Conservation (phyloP, 805 yeast species). For the Pichia deserticola region DNA sequence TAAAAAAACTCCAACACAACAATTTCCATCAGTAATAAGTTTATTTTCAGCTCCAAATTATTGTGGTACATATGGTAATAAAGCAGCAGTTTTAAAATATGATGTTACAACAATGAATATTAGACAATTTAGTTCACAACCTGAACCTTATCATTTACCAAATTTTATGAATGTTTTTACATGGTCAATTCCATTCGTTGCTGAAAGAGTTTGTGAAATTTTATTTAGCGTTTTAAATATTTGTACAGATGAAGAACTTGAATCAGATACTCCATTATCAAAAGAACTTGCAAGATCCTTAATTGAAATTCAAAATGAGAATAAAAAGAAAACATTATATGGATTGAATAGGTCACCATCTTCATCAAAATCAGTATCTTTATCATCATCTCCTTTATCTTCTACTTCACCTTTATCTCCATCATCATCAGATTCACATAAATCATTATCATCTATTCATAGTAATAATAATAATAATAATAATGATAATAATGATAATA, state of each 20-base stretch:
- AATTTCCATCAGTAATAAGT: slow-evolving; percentile 85
- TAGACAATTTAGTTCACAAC: slow-evolving; percentile 84
- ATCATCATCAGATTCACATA: background rate
- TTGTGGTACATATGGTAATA: slow-evolving; percentile 84
- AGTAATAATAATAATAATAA: no score
- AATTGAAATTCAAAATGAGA: slow-evolving; percentile 15
- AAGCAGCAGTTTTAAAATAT: slow-evolving; percentile 90
- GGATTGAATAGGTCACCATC: background rate
- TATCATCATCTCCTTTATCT: background rate
- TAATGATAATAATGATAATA: no score
- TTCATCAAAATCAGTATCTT: background rate
- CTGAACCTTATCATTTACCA: slow-evolving; percentile 96
- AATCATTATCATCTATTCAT: background rate
- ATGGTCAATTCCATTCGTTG: slow-evolving; percentile 96
- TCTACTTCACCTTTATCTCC: background rate
- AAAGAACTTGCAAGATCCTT: slow-evolving; percentile 31
- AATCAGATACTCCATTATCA: slow-evolving; percentile 56
- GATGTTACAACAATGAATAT: slow-evolving; percentile 91
- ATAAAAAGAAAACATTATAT: background rate
- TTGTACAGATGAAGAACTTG: slow-evolving; percentile 92
- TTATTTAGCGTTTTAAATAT: slow-evolving; percentile 82
- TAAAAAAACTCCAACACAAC: slow-evolving; percentile 71
- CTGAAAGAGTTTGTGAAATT: slow-evolving; percentile 93
- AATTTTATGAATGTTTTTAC: slow-evolving; percentile 96
- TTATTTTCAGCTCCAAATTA: slow-evolving; percentile 95